Evolutionary conservation across 2,329 filamentous ascomycete genomes (phyloP), one percentile per base, ranked within the genome.

Genomic region (Tolypocladium pustulatum): DNA sequence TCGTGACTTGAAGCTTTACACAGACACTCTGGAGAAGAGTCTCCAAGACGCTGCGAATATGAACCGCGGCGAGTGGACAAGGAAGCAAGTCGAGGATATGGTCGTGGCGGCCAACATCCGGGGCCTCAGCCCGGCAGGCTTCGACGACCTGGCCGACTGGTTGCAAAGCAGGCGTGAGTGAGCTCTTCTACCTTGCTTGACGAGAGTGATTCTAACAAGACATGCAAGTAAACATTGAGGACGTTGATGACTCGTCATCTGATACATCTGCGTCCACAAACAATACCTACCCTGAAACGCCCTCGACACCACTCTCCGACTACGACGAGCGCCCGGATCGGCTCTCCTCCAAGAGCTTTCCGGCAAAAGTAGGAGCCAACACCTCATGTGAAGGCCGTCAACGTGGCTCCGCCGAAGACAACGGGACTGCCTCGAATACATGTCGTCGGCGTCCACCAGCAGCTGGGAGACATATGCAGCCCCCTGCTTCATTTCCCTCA

Each of bases 141-240:
- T 62, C 27, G 54, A 64, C 13, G 57, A 61, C 36, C 25, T 64
- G 40, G 62, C 62, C 22, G 58, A 57, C 32, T 40, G 56, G 20
- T n/a, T 59, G 34, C 58, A 59, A 9, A 54, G 38, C n/a, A 57
- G 37, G 25, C 37, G 58, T 59, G 9, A 54, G 58, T 54, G 17
- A 17, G 7, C 12, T 25, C 30, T 12, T 13, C 32, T 25, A n/a
- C 30, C 13, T 32, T 20, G 30, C 30, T 32, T 34, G 49, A 30
- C 12, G 9, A 32, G 8, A 13, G 15, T 2, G 0, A n/a, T 34
- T 8, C 49, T 52, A 8, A 52, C 49, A 34, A 12, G 30, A 20
- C 20, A 34, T 22, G 1, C 61, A 64, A 41, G 60, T 64, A 34
- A 66, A 64, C 10, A 64, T 64, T 20, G 62, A 66, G 51, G 64